A percentile compares a stretch with the other conserved stretches of the same genome.
phyloP scores from a whole-genome alignment of 768 basidiomycete species.

The Trametes sanguinea region DNA sequence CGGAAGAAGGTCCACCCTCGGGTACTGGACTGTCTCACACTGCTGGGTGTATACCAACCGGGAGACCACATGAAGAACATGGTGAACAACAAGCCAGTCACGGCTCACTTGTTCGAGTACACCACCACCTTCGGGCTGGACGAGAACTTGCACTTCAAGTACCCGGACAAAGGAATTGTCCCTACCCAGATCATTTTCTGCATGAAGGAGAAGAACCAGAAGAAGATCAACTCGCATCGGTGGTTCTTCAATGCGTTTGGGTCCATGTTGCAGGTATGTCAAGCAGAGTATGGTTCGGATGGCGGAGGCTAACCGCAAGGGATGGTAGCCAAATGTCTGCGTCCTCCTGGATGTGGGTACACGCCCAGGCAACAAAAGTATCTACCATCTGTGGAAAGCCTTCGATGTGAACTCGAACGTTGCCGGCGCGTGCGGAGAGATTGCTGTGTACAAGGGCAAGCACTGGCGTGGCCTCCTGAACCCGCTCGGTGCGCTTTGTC shows the following conservation, averaged over 20 bases:
- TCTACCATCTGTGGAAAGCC: constrained; percentile 95
- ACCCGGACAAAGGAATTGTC: constrained; percentile 90
- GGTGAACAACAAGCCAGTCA: constrained; percentile 73
- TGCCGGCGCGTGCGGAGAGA: constrained; percentile 97
- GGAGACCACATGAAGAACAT: constrained; percentile 61
- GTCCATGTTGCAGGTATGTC: constrained; percentile 71
- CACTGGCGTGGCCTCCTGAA: constrained; percentile 79
- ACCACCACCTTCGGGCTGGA: constrained; percentile 81
- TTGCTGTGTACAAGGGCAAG: constrained; percentile 89
- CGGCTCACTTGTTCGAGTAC: constrained; percentile 82
- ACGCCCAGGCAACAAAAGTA: constrained; percentile 80
- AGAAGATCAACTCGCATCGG: constrained; percentile 95
- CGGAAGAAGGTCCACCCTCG: constrained; percentile 81
- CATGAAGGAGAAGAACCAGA: constrained; percentile 91
- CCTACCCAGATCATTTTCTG: constrained; percentile 94
- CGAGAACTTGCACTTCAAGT: constrained; percentile 78
- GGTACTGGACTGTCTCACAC: constrained; percentile 85
- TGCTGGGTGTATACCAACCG: constrained; percentile 90
- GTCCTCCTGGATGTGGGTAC: constrained; percentile 95
- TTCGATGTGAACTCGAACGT: constrained; percentile 92
- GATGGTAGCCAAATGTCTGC: constrained; percentile 79
- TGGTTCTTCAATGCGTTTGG: constrained; percentile 98
- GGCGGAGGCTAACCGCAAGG: neutral
- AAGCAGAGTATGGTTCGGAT: neutral
- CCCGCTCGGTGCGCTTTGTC: constrained; percentile 61